Base-by-base conservation (phyloP, 768 basidiomycete genomes). In the Lactarius hatsudake region DNA sequence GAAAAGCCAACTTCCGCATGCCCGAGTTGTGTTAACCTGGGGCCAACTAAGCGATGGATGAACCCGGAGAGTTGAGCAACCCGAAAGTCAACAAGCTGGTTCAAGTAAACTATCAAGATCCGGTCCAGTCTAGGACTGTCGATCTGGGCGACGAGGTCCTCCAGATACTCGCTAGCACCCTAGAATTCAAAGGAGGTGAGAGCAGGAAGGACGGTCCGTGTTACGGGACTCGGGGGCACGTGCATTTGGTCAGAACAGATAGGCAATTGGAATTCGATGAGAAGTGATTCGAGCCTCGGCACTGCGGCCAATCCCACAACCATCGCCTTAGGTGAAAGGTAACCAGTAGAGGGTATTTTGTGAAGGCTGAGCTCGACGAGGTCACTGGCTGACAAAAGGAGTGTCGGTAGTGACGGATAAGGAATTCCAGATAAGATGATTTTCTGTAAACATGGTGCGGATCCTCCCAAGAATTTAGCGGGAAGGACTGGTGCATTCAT, bases 391-490 rank as follows among this genome's bases (percentile, higher is more conserved):
- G 63, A 45, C 34, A 12, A 45, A 38, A 55, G 56, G 5, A 64
- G 30, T 6, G 10, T 28, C 20, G 17, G 18, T 17, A 59, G 3
- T 40, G 57, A 0, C 0, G 32, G 34, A 3, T 74, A 75, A 75
- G 76, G 72, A 75, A 76, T 90, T 88, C 88, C 88, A 5, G 89
- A 89, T 90, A 48, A 23, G n/a, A 2, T n/a, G 45, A 48, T 10
- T 4, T 9, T 9, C 45, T 88, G 87, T 89, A 89, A 84, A 89
- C 89, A 92, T 89, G 90, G 92, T 95, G 94, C 94, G 94, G 20
- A 34, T 0, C 15, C 40, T 15, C 7, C 17, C 28, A 28, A 20
- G 26, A 40, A 30, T 28, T 20, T 6, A 12, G 10, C n/a, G 5
- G 48, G 23, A n/a, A 51, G 48, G 48, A 23, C 48, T 0, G 23